Conservation (phyloP, 768 basidiomycete species). For the Boletus fagicola region DNA sequence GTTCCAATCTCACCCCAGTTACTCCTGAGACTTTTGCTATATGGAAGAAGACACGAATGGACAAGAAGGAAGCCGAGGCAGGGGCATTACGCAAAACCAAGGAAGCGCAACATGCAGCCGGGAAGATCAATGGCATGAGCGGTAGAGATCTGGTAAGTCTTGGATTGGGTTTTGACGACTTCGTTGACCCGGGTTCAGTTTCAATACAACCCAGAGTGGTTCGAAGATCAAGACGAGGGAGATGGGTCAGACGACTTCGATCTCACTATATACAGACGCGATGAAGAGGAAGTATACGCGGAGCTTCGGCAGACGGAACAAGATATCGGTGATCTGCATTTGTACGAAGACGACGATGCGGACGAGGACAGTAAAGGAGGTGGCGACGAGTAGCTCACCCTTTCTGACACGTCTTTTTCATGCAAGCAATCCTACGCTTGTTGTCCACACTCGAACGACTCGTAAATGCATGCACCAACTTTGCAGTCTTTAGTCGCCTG, state of each 20-base stretch:
- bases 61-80: slow-evolving; percentile 90
- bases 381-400: not conserved
- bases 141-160: slow-evolving; percentile 84
- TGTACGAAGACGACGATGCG: slow-evolving; percentile 24
- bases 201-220: slow-evolving; percentile 95
- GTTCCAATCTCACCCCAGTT: slow-evolving; percentile 86
- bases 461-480: not conserved
- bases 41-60: slow-evolving; percentile 94
- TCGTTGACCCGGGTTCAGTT: slow-evolving; percentile 50
- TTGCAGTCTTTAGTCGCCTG: not conserved
- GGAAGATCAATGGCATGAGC: slow-evolving; percentile 91
- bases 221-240: slow-evolving; percentile 68
- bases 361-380: slow-evolving; percentile 6
- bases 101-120: slow-evolving; percentile 75
- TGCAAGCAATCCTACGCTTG: not conserved
- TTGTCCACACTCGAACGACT: not conserved
- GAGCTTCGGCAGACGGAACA: slow-evolving; percentile 26
- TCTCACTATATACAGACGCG: slow-evolving; percentile 54
- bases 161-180: not conserved
- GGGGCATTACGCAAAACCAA: slow-evolving; percentile 83
- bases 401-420: not conserved
- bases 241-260: slow-evolving; percentile 52
- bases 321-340: slow-evolving; percentile 11
- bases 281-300: slow-evolving; percentile 30
- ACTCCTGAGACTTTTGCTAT: slow-evolving; percentile 86